phyloP scores from a whole-genome alignment of 768 basidiomycete species.

The Leccinum ochraceum region DNA sequence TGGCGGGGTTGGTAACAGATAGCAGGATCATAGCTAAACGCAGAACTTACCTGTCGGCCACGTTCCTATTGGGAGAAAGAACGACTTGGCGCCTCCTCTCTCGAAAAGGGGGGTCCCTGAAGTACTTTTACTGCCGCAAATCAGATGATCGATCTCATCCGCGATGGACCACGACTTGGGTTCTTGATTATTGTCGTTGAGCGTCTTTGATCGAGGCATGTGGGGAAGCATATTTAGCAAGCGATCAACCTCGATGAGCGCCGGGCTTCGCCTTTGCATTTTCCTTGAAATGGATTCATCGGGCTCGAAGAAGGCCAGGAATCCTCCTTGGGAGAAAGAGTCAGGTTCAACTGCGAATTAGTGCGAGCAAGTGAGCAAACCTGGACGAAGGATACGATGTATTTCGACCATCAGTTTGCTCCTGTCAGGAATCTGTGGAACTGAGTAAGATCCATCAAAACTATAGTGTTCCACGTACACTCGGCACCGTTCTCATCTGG shows the following conservation, averaged over 20 bases:
- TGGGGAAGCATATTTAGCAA: slow-evolving; percentile 6
- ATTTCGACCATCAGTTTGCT: slow-evolving; percentile 2
- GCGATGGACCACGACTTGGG: slow-evolving; percentile 8
- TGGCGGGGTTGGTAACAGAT: not conserved
- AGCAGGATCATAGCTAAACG: not conserved
- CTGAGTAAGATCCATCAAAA: not conserved
- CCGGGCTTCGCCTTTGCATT: not conserved
- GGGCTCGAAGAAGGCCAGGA: slow-evolving; percentile 6
- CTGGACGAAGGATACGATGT: slow-evolving; percentile 7
- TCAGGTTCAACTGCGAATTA: not conserved
- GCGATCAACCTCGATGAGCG: slow-evolving; percentile 8
- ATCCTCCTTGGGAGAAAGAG: slow-evolving; percentile 1
- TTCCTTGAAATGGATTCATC: slow-evolving; percentile 3
- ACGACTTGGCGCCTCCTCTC: not conserved
- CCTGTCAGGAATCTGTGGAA: slow-evolving; percentile 5
- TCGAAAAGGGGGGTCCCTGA: not conserved
- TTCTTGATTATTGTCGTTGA: not conserved
- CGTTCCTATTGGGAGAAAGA: slow-evolving; percentile 8
- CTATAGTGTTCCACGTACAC: not conserved
- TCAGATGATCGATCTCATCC: not conserved
- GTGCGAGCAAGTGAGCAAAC: not conserved
- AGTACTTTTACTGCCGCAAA: not conserved
- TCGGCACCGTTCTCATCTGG: slow-evolving; percentile 14
- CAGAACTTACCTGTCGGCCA: slow-evolving; percentile 1
- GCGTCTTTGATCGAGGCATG: slow-evolving; percentile 5